Percentiles rank a stretch among this genome's conserved stretches.
Evolutionary conservation across 306 rosid species (phyloP).

Genomic region (Quercus bicolor): DNA sequence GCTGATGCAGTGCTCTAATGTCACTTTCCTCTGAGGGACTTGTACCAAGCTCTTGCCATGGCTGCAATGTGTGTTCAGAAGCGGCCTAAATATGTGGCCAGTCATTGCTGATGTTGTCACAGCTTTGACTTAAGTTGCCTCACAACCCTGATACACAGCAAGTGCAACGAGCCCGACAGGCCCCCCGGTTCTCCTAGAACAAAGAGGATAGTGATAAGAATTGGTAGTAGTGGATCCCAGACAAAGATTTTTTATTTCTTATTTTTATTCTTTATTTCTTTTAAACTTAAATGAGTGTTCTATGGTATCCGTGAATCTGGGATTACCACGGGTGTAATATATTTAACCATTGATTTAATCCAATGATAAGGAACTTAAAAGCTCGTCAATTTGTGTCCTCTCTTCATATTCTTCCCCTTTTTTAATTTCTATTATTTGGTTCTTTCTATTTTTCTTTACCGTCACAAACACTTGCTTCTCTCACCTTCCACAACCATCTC

Average conservation of each 20-base stretch:
- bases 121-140: constrained; percentile 78
- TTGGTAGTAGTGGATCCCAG: constrained; percentile 32
- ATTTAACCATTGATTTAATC: no score
- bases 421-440: no score
- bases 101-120: constrained; percentile 85
- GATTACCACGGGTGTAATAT: no score
- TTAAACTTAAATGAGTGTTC: neutral
- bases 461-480: no score
- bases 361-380: no score
- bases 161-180: constrained; percentile 49
- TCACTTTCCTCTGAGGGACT: constrained; percentile 78
- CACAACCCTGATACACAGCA: constrained; percentile 54
- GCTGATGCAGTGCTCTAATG: constrained; percentile 85
- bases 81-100: constrained; percentile 75
- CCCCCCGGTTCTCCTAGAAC: constrained; percentile 57
- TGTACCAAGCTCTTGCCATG: constrained; percentile 79
- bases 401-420: no score
- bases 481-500: no score
- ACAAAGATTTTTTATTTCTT: neutral
- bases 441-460: no score
- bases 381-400: no score
- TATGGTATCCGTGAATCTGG: neutral
- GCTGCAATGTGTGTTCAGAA: constrained; percentile 91
- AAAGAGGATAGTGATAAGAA: constrained; percentile 42
- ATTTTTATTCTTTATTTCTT: no score